A percentile compares a stretch with the other conserved stretches of the same genome.
Conservation (phyloP, 495 filamentous ascomycete species). For the Penicillium paradoxum region DNA sequence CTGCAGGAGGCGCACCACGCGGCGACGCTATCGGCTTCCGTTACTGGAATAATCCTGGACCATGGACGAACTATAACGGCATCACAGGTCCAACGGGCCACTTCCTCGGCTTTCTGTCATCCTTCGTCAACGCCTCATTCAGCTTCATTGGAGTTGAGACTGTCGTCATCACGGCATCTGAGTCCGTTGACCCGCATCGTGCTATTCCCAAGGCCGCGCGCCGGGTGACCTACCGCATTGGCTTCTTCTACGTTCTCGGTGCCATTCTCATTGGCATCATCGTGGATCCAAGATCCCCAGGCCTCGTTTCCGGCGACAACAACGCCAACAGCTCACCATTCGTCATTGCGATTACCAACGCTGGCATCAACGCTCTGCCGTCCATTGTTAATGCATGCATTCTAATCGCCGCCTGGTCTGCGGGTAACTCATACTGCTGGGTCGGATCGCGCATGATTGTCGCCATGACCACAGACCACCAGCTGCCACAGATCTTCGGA, state of each 20-base stretch:
- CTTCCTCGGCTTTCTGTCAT: constrained; percentile 43
- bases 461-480: constrained; percentile 34
- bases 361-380: constrained; percentile 62
- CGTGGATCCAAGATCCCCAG: constrained; percentile 38
- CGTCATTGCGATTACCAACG: constrained; percentile 54
- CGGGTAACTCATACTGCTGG: constrained; percentile 55
- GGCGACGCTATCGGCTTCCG: constrained; percentile 63
- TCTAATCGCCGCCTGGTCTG: constrained; percentile 60
- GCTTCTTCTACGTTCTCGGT: constrained; percentile 69
- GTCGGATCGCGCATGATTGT: constrained; percentile 36
- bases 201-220: constrained; percentile 77
- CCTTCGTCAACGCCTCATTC: constrained; percentile 45
- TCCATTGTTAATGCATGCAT: constrained; percentile 75
- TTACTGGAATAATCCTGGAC: constrained; percentile 55
- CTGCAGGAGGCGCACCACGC: constrained; percentile 59
- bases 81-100: constrained; percentile 34
- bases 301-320: constrained; percentile 49
- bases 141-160: constrained; percentile 61
- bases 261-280: constrained; percentile 53
- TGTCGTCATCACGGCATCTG: constrained; percentile 74
- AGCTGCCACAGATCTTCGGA: constrained; percentile 33
- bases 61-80: constrained; percentile 35
- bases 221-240: constrained; percentile 79
- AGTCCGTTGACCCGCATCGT: constrained; percentile 71
- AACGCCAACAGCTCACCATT: constrained; percentile 49